These are phyloP conservation scores for Auriscalpium vulgare DNA, from an alignment of 768 basidiomycete species.

Conservation along the genomic window DNA sequence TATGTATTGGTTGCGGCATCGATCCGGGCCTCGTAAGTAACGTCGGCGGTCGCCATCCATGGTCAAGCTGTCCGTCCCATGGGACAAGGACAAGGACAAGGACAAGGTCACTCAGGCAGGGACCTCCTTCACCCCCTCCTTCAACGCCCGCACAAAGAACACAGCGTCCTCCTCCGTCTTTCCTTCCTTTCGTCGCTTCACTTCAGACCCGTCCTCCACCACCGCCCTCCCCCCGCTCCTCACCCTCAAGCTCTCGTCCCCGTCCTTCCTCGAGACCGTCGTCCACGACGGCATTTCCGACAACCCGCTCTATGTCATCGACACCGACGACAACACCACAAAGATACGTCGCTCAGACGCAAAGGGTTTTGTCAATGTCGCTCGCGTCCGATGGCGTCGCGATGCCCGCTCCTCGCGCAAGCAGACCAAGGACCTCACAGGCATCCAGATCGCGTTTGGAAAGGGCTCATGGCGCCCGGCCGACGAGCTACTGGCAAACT, in stretches of 20 bases:
- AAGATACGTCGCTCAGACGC: slow-evolving; percentile 50
- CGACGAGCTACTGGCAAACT: slow-evolving; percentile 47
- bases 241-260: slow-evolving; percentile 51
- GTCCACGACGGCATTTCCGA: slow-evolving; percentile 45
- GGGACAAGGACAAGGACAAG: neutral
- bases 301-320: slow-evolving; percentile 53
- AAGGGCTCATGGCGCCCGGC: slow-evolving; percentile 49
- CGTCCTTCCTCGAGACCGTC: slow-evolving; percentile 60
- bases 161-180: neutral
- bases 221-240: slow-evolving; percentile 30
- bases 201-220: neutral
- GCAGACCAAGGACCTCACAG: slow-evolving; percentile 39
- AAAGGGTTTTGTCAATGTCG: slow-evolving; percentile 42
- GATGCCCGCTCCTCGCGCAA: slow-evolving; percentile 11
- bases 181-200: neutral
- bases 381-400: slow-evolving; percentile 55
- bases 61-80: neutral
- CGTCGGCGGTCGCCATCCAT: neutral
- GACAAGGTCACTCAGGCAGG: slow-evolving; percentile 11
- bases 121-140: slow-evolving; percentile 8
- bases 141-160: slow-evolving; percentile 3
- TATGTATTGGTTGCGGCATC: too few relatives aligned
- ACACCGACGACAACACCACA: slow-evolving; percentile 51
- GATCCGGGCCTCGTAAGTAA: too few relatives aligned
- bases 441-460: slow-evolving; percentile 50